Percentiles rank a stretch among this genome's conserved stretches.
Evolutionary conservation across 371 early-diverging fungal genomes (phyloP).

Genomic region (Rhizomucor pusillus): DNA sequence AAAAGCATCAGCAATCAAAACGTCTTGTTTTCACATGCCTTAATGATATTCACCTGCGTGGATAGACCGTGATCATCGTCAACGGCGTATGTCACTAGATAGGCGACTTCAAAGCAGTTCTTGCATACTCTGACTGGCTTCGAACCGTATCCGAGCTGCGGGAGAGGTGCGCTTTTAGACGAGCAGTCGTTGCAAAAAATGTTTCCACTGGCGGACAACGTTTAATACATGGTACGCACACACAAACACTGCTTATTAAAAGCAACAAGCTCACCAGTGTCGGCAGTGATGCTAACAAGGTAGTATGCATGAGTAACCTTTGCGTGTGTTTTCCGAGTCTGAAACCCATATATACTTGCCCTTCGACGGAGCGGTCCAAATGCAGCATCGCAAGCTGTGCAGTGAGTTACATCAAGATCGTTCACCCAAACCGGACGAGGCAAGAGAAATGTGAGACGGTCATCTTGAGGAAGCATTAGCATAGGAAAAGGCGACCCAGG

Average conservation of each 20-base stretch:
- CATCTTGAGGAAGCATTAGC: constrained; percentile 30
- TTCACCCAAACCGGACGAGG: constrained; percentile 54
- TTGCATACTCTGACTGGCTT: constrained; percentile 62
- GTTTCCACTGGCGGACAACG: constrained; percentile 41
- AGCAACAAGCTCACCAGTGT: constrained; percentile 47
- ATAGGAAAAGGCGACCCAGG: no score
- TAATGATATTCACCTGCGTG: constrained; percentile 50
- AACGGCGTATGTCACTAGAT: constrained; percentile 59
- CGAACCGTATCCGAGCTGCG: constrained; percentile 60
- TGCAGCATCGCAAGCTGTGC: constrained; percentile 31
- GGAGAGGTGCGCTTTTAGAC: constrained; percentile 52
- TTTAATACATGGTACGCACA: neutral
- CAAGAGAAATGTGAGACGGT: constrained; percentile 39
- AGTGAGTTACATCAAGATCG: constrained; percentile 42
- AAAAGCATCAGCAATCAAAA: neutral
- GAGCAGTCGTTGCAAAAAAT: constrained; percentile 66
- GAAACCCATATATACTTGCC: constrained; percentile 30
- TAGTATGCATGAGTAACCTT: neutral
- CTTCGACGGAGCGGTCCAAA: constrained; percentile 48
- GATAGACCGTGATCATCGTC: constrained; percentile 61
- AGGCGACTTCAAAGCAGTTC: constrained; percentile 62
- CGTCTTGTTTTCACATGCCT: no score
- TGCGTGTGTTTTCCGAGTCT: neutral
- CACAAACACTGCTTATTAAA: neutral
- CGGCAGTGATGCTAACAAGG: constrained; percentile 60